Evolutionary conservation across 805 yeast genomes (phyloP).

Genomic region (Wickerhamiella hasegawae): DNA sequence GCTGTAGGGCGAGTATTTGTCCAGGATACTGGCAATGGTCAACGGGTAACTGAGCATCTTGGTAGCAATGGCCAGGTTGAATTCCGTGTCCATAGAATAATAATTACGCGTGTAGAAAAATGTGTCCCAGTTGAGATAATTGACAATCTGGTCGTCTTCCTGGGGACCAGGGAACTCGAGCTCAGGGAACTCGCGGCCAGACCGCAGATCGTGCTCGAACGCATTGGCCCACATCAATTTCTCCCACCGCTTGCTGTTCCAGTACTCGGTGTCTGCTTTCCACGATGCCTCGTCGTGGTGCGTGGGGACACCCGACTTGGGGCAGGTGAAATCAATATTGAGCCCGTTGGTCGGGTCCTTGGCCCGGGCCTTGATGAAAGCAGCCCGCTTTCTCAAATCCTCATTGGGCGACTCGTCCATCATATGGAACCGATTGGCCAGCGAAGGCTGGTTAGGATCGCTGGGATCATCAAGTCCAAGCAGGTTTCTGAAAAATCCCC

Average conservation of each 20-base stretch:
- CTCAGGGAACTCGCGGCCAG: constrained; percentile 90
- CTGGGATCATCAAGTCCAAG: no score
- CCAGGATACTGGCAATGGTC: constrained; percentile 71
- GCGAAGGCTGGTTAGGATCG: no score
- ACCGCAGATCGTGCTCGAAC: constrained; percentile 86
- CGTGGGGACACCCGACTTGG: constrained; percentile 89
- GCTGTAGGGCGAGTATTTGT: constrained; percentile 72
- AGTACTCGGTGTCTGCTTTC: constrained; percentile 66
- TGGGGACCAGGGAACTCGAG: constrained; percentile 81
- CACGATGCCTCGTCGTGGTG: constrained; percentile 85
- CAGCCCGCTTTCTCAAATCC: constrained; percentile 81
- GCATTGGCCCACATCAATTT: constrained; percentile 72
- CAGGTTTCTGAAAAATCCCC: no score
- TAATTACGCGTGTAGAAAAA: constrained; percentile 85
- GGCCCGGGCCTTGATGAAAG: constrained; percentile 72
- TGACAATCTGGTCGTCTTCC: constrained; percentile 54
- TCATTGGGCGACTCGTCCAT: constrained; percentile 91
- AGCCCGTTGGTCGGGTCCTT: constrained; percentile 79
- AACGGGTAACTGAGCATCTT: constrained; percentile 87
- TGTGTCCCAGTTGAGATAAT: constrained; percentile 79
- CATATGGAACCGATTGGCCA: constrained; percentile 61
- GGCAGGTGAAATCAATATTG: constrained; percentile 75
- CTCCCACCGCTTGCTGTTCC: constrained; percentile 47
- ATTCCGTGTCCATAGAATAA: constrained; percentile 92
- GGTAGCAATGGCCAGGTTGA: constrained; percentile 87